Conservation (phyloP, 805 yeast genomes). For the Saturnispora kantuleensis region DNA sequence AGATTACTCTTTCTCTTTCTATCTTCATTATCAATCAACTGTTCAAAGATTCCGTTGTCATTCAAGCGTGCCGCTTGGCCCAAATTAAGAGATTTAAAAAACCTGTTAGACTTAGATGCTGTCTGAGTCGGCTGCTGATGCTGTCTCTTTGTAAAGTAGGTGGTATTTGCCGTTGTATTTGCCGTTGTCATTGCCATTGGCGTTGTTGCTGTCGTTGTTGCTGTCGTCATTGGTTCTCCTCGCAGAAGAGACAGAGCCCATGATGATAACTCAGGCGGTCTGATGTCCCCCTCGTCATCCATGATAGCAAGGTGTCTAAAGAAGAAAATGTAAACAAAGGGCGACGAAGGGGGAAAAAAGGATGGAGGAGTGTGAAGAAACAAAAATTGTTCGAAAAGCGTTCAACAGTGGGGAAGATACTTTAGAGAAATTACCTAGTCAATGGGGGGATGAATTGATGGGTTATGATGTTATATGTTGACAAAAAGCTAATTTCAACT, state of each 20-base stretch:
- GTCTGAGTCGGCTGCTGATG: slow-evolving; percentile 7
- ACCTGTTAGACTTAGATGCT: slow-evolving; percentile 11
- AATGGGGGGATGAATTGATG: background rate
- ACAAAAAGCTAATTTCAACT: too few species aligned
- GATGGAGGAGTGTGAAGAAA: background rate
- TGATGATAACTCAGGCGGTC: slow-evolving; percentile 46
- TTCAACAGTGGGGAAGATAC: background rate
- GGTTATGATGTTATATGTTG: too few species aligned
- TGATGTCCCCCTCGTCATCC: slow-evolving; percentile 31
- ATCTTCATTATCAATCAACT: background rate
- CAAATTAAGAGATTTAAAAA: slow-evolving; percentile 27
- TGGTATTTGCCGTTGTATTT: slow-evolving; percentile 10
- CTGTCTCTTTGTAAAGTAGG: slow-evolving; percentile 7
- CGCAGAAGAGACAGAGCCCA: slow-evolving; percentile 41
- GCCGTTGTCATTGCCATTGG: slow-evolving; percentile 4
- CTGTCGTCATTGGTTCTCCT: slow-evolving; percentile 19
- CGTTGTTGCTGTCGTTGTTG: background rate
- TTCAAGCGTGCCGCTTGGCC: slow-evolving; percentile 45
- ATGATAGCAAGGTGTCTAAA: background rate
- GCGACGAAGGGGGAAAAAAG: slow-evolving; percentile 1
- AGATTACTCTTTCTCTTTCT: slow-evolving; percentile 4
- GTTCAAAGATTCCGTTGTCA: slow-evolving; percentile 10
- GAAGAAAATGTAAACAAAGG: background rate
- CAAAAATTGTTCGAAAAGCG: too few species aligned
- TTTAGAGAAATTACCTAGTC: background rate